Evolutionary conservation across 306 rosid species (phyloP).

Genomic region (Gynostemma pentaphyllum): DNA sequence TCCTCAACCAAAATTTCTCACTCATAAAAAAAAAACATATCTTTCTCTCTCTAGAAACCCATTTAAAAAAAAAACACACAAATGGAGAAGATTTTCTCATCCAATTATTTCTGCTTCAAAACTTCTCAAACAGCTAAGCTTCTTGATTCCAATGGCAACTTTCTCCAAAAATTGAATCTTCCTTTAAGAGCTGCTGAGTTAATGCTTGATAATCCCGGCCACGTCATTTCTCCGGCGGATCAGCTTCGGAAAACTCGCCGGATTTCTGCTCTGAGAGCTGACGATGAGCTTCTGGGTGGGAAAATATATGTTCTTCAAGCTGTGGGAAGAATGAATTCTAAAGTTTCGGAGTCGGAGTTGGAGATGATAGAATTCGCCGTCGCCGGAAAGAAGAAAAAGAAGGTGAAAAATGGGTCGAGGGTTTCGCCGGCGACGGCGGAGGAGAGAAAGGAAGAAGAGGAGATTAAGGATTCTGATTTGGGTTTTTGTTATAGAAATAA

Average conservation of each 20-base stretch:
- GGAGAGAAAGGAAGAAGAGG: neutral
- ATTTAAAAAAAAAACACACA: no score
- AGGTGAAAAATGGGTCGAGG: conserved; percentile 20
- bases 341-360: conserved; percentile 34
- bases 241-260: conserved; percentile 28
- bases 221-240: conserved; percentile 32
- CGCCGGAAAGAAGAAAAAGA: conserved; percentile 5
- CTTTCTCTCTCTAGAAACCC: neutral
- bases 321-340: conserved; percentile 21
- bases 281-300: conserved; percentile 38
- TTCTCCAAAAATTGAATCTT: conserved; percentile 18
- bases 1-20: no score
- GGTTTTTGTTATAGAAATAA: neutral
- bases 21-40: no score
- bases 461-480: neutral
- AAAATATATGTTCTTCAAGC: conserved; percentile 38
- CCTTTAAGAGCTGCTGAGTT: conserved; percentile 45
- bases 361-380: conserved; percentile 16
- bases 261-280: conserved; percentile 36
- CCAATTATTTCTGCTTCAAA: conserved; percentile 12
- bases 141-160: conserved; percentile 29
- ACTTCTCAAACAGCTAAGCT: conserved; percentile 18
- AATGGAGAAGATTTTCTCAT: conserved; percentile 21
- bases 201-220: conserved; percentile 57
- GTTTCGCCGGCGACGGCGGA: conserved; percentile 23